phyloP scores from a whole-genome alignment of 2,329 filamentous ascomycete genomes.

The Fusarium brachygibbosum region DNA sequence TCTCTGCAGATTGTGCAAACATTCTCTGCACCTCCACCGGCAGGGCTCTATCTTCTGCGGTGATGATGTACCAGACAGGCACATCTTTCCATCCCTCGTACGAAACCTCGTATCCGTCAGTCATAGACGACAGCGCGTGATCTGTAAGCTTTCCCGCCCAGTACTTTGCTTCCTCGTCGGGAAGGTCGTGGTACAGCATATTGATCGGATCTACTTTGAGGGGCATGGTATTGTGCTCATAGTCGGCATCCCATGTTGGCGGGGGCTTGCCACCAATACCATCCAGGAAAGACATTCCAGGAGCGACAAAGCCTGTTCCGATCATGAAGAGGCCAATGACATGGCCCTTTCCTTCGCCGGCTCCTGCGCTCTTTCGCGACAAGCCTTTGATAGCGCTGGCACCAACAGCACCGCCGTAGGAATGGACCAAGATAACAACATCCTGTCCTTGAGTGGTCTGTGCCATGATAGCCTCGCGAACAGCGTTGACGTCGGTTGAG shows the following conservation, averaged over 20 bases:
- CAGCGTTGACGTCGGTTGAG: constrained; percentile 58
- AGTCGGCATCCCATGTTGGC: constrained; percentile 57
- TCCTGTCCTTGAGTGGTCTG: constrained; percentile 57
- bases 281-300: constrained; percentile 58
- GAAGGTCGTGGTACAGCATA: constrained; percentile 65
- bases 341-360: constrained; percentile 46
- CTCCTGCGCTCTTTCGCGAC: constrained; percentile 33
- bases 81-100: constrained; percentile 65
- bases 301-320: constrained; percentile 58
- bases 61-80: constrained; percentile 61
- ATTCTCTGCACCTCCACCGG: constrained; percentile 58
- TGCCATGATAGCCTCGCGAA: constrained; percentile 52
- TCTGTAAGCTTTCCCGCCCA: constrained; percentile 58
- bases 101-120: constrained; percentile 58
- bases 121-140: constrained; percentile 61
- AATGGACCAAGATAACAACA: constrained; percentile 63
- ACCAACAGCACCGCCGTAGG: constrained; percentile 63
- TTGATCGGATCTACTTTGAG: constrained; percentile 56
- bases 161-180: constrained; percentile 57
- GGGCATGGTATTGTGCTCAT: constrained; percentile 58
- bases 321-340: constrained; percentile 62
- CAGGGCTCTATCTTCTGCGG: constrained; percentile 57
- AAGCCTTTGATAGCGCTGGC: constrained; percentile 62
- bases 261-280: constrained; percentile 58
- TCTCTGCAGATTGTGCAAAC: constrained; percentile 56